These are phyloP conservation scores for Wickerhamiella sorbophila DNA, from an alignment of 805 yeast genomes.

Conservation along the genomic window DNA sequence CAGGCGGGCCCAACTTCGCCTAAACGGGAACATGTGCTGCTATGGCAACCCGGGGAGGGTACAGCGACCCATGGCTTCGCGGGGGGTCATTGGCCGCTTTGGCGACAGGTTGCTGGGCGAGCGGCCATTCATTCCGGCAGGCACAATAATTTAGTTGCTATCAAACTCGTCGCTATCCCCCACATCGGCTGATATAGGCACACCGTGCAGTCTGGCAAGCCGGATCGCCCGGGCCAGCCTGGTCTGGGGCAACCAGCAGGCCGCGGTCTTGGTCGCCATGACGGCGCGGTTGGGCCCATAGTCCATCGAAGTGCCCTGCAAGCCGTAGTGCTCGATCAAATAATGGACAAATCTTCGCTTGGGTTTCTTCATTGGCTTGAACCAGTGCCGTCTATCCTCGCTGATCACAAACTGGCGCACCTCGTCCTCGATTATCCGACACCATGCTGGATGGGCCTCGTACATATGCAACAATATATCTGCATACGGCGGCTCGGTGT, in stretches of 20 bases:
- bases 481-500: slow-evolving; percentile 17
- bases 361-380: slow-evolving; percentile 57
- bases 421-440: slow-evolving; percentile 41
- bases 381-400: slow-evolving; percentile 35
- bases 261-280: slow-evolving; percentile 7
- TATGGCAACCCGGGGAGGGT: too few species aligned
- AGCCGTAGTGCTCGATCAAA: slow-evolving; percentile 41
- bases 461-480: slow-evolving; percentile 31
- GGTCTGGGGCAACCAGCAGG: slow-evolving; percentile 10
- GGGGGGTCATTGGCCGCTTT: too few species aligned
- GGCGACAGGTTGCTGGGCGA: too few species aligned
- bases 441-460: slow-evolving; percentile 45
- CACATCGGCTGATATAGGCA: background rate
- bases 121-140: too few species aligned
- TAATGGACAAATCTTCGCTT: slow-evolving; percentile 61
- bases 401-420: slow-evolving; percentile 35
- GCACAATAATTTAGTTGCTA: too few species aligned
- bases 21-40: too few species aligned
- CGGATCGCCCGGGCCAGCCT: slow-evolving; percentile 6
- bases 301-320: slow-evolving; percentile 64
- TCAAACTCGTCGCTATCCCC: too few species aligned
- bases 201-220: slow-evolving; percentile 5
- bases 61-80: too few species aligned
- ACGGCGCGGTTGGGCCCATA: slow-evolving; percentile 50
- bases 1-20: too few species aligned